phyloP scores from a whole-genome alignment of 2,329 filamentous ascomycete genomes.

The Penicillium sp. region DNA sequence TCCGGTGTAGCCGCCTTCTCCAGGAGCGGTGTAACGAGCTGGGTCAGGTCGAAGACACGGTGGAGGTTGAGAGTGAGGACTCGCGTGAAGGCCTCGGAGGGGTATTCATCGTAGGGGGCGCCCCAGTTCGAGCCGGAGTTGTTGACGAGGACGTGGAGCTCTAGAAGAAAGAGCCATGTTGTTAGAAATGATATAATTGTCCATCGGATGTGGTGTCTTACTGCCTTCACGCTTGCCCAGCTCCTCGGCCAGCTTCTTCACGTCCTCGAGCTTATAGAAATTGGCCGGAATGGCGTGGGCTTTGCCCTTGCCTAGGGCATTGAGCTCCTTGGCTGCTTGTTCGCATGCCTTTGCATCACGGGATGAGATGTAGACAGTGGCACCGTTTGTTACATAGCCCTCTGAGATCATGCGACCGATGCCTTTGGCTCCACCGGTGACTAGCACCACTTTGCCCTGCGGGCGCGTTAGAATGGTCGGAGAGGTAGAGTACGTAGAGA shows the following conservation, averaged over 20 bases:
- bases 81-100: conserved; percentile 58
- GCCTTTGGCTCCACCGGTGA: conserved; percentile 54
- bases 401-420: conserved; percentile 58
- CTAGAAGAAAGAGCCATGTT: conserved; percentile 24
- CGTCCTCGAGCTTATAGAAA: conserved; percentile 54
- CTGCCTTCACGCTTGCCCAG: conserved; percentile 52
- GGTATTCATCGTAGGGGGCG: conserved; percentile 58
- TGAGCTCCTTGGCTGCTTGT: conserved; percentile 49
- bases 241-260: conserved; percentile 50
- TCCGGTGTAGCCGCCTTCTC: conserved; percentile 47
- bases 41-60: conserved; percentile 51
- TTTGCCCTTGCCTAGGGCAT: conserved; percentile 53
- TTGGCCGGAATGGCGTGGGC: conserved; percentile 54
- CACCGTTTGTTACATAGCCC: conserved; percentile 54
- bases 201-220: conserved; percentile 52
- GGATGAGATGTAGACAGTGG: conserved; percentile 55
- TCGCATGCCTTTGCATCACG: conserved; percentile 54
- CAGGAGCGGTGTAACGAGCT: conserved; percentile 50
- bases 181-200: conserved; percentile 2
- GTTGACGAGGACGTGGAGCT: conserved; percentile 52
- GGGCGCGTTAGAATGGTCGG: conserved; percentile 27
- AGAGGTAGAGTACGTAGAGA: conserved; percentile 50
- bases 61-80: conserved; percentile 57
- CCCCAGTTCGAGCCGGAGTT: conserved; percentile 58
- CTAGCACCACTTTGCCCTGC: conserved; percentile 49